These are phyloP conservation scores for Myriosclerotinia curreyana DNA, from an alignment of 2,329 filamentous ascomycete genomes.

Conservation along the genomic window DNA sequence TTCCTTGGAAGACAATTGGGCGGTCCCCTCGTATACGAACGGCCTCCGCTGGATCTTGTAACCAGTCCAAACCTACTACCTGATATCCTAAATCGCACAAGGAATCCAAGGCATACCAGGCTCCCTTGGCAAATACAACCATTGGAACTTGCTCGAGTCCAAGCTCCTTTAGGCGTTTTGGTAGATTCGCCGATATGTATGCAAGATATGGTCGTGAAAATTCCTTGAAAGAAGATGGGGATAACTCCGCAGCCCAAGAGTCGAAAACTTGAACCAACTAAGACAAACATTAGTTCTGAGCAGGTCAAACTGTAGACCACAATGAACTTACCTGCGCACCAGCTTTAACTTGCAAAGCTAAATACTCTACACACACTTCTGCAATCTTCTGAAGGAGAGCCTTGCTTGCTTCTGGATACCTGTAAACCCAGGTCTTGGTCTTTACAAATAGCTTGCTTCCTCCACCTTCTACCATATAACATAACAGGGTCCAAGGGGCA, in stretches of 20 bases:
- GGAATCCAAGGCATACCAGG: slow-evolving; percentile 89
- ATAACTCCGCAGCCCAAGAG: slow-evolving; percentile 94
- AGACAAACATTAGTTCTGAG: slow-evolving; percentile 9
- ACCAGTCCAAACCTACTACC: slow-evolving; percentile 92
- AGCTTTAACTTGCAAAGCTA: slow-evolving; percentile 87
- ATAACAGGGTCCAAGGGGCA: slow-evolving; percentile 92
- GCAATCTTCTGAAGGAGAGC: slow-evolving; percentile 85
- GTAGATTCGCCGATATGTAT: slow-evolving; percentile 79
- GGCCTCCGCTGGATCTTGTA: slow-evolving; percentile 83
- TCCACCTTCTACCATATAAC: slow-evolving; percentile 98
- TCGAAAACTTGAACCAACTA: slow-evolving; percentile 94
- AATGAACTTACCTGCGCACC: slow-evolving; percentile 69
- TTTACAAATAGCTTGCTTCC: slow-evolving; percentile 93
- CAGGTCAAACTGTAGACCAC: not conserved
- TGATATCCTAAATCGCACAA: slow-evolving; percentile 88
- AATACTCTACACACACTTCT: slow-evolving; percentile 89
- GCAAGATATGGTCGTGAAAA: slow-evolving; percentile 85
- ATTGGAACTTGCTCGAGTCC: slow-evolving; percentile 82
- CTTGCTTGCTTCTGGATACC: slow-evolving; percentile 76
- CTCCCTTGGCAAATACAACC: slow-evolving; percentile 97
- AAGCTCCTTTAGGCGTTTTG: slow-evolving; percentile 68
- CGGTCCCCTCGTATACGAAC: slow-evolving; percentile 75
- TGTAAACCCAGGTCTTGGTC: slow-evolving; percentile 96
- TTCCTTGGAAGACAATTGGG: slow-evolving; percentile 80
- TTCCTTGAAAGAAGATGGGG: slow-evolving; percentile 74